Conservation (phyloP, 768 basidiomycete species). For the Aureoboletus auriporus region DNA sequence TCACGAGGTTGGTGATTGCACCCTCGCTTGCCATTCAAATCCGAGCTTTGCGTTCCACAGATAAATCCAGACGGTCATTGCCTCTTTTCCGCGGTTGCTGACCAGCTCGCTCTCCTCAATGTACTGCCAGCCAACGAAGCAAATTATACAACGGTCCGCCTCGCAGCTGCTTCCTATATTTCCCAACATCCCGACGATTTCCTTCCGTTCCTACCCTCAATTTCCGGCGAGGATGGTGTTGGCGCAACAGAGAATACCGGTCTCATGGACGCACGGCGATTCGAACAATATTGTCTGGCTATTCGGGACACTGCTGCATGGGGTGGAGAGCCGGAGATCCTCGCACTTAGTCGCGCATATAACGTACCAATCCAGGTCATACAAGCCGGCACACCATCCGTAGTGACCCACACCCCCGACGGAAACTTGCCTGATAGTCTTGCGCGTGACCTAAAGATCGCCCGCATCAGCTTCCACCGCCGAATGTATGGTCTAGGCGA, state of each 20-base stretch:
- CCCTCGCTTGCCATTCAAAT: neutral
- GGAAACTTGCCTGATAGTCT: slow-evolving; percentile 28
- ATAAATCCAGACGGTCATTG: slow-evolving; percentile 96
- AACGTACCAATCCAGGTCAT: slow-evolving; percentile 87
- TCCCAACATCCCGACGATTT: slow-evolving; percentile 83
- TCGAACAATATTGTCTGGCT: slow-evolving; percentile 68
- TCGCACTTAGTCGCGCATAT: slow-evolving; percentile 79
- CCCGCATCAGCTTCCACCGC: slow-evolving; percentile 87
- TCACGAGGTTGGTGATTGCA: slow-evolving; percentile 49
- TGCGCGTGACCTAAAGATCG: slow-evolving; percentile 35
- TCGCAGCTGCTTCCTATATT: slow-evolving; percentile 78
- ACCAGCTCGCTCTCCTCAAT: slow-evolving; percentile 78
- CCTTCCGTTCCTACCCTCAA: slow-evolving; percentile 83
- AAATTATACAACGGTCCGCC: slow-evolving; percentile 57
- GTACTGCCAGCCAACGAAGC: slow-evolving; percentile 57
- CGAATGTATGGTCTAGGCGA: slow-evolving; percentile 95
- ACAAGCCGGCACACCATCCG: slow-evolving; percentile 73
- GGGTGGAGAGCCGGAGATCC: slow-evolving; percentile 98
- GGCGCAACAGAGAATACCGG: slow-evolving; percentile 59
- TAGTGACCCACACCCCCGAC: slow-evolving; percentile 77
- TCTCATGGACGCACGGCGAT: slow-evolving; percentile 64
- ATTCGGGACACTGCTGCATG: slow-evolving; percentile 85
- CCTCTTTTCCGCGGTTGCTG: slow-evolving; percentile 90
- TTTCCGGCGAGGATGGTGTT: slow-evolving; percentile 62
- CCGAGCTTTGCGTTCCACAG: slow-evolving; percentile 37